These are phyloP conservation scores for Wickerhamomyces bovis DNA, from an alignment of 805 yeast species.

Conservation along the genomic window DNA sequence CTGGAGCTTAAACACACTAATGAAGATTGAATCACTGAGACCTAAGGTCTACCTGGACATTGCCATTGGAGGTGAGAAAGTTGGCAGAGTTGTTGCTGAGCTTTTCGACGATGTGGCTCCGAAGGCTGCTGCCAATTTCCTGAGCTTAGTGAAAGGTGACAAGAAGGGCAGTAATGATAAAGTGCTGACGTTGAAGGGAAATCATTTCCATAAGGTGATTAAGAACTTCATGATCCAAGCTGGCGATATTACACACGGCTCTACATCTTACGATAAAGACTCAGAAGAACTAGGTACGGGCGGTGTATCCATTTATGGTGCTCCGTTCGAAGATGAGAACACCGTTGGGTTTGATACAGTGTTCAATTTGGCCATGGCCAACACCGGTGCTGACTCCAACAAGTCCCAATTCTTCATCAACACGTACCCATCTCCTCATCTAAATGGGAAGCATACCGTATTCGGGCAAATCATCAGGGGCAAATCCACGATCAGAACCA, in stretches of 20 bases:
- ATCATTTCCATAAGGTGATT: slow-evolving; percentile 55
- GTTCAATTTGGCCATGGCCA: slow-evolving; percentile 60
- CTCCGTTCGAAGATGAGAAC: slow-evolving; percentile 55
- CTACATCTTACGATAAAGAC: slow-evolving; percentile 17
- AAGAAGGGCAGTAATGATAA: slow-evolving; percentile 17
- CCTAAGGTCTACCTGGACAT: slow-evolving; percentile 44
- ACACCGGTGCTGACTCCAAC: slow-evolving; percentile 46
- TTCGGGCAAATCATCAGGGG: slow-evolving; percentile 70
- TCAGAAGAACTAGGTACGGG: slow-evolving; percentile 32
- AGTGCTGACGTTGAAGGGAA: slow-evolving; percentile 33
- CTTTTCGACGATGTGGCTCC: slow-evolving; percentile 45
- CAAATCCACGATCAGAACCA: slow-evolving; percentile 60
- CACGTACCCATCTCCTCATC: slow-evolving; percentile 64
- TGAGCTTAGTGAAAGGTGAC: slow-evolving; percentile 37
- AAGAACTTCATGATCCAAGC: slow-evolving; percentile 68
- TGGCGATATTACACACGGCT: slow-evolving; percentile 49
- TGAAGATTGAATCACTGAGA: slow-evolving; percentile 10
- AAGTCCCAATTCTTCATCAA: slow-evolving; percentile 68
- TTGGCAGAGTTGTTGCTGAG: slow-evolving; percentile 61
- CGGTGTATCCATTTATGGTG: slow-evolving; percentile 39
- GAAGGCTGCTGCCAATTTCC: slow-evolving; percentile 45
- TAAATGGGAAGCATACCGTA: slow-evolving; percentile 69
- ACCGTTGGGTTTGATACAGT: slow-evolving; percentile 36
- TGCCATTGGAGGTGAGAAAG: slow-evolving; percentile 30
- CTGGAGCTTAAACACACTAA: background rate